These are phyloP conservation scores for Pseudogymnoascus sp. DNA, from an alignment of 2,329 filamentous ascomycete genomes.

Conservation along the genomic window DNA sequence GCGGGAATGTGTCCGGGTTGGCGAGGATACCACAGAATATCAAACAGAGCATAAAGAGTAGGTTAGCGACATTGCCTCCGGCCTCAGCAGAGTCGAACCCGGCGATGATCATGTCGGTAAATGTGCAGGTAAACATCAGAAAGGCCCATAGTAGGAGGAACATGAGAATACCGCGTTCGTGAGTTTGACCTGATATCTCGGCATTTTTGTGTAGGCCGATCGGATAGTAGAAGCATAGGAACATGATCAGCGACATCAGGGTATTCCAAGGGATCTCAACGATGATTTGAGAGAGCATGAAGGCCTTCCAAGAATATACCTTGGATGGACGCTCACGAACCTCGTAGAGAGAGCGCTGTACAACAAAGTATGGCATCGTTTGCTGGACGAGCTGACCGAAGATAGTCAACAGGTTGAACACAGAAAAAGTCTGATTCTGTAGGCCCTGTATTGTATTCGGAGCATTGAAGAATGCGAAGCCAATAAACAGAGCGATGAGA, in stretches of 20 bases:
- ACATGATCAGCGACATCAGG: slow-evolving; percentile 37
- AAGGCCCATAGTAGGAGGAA: slow-evolving; percentile 69
- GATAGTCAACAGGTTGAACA: slow-evolving; percentile 57
- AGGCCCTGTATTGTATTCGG: slow-evolving; percentile 41
- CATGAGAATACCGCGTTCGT: slow-evolving; percentile 67
- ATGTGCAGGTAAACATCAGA: slow-evolving; percentile 72
- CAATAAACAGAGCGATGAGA: slow-evolving; percentile 44
- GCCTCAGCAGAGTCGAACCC: slow-evolving; percentile 71
- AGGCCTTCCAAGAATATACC: slow-evolving; percentile 53
- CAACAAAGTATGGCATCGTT: slow-evolving; percentile 49
- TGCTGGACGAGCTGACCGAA: slow-evolving; percentile 49
- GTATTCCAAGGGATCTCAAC: slow-evolving; percentile 38
- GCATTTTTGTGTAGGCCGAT: slow-evolving; percentile 56
- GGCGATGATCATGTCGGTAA: slow-evolving; percentile 69
- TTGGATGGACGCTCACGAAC: slow-evolving; percentile 51
- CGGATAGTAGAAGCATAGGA: slow-evolving; percentile 49
- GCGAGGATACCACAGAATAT: slow-evolving; percentile 59
- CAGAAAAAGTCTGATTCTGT: slow-evolving; percentile 47
- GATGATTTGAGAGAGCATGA: slow-evolving; percentile 43
- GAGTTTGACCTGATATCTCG: slow-evolving; percentile 20
- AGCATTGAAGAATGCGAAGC: slow-evolving; percentile 53
- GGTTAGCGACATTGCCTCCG: slow-evolving; percentile 65
- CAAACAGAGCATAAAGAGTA: no score
- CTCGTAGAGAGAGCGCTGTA: slow-evolving; percentile 48
- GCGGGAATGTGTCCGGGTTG: slow-evolving; percentile 50